Evolutionary conservation across 371 early-diverging fungal genomes (phyloP), one percentile per base, ranked within the genome.

Genomic region (Mucor plumbeus): DNA sequence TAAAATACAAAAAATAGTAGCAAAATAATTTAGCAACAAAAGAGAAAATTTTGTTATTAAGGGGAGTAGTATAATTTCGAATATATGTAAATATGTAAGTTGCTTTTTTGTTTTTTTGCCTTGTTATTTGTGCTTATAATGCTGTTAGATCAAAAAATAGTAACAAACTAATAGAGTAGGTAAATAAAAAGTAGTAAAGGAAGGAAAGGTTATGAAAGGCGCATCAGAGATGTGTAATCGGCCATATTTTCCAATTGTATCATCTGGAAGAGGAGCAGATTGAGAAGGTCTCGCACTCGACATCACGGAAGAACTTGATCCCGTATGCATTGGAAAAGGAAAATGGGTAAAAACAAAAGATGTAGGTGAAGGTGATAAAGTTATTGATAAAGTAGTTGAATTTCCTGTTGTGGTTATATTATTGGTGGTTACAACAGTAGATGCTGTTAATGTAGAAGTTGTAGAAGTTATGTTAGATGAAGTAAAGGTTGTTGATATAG

Each of bases 231-330:
- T 69, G 56, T 80, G 77, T 31, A 82, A 54, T 43, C 71, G 72
- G 34, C 82, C 82, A 44, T 79, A 67, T 59, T 82, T 75, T 15
- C 82, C 82, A 59, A 79, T 66, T 1, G 82, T 70, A 67, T 82
- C 82, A 53, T 82, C 82, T 21, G 82, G 82, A 38, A 68, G 65
- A 35, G 82, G 82, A 33, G 82, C 82, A 0, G 82, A 77, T 48
- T 71, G 74, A 21, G 78, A 70, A 14, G 79, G 79, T 35, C 64
- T 72, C 14, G 65, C 67, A 11, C 74, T 78, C 1, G 80, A 80
- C 17, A 63, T 40, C 0, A 61, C 60, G 0, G 78, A 76, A 6
- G 71, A 67, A 26, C 68, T 76, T 4, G 74, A 72, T 33, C 67
- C 61, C 31, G 58, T 68, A 43, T 61, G 68, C 15, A 68, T 69